These are phyloP conservation scores for Starmerella floris DNA, from an alignment of 805 yeast species.

Conservation along the genomic window DNA sequence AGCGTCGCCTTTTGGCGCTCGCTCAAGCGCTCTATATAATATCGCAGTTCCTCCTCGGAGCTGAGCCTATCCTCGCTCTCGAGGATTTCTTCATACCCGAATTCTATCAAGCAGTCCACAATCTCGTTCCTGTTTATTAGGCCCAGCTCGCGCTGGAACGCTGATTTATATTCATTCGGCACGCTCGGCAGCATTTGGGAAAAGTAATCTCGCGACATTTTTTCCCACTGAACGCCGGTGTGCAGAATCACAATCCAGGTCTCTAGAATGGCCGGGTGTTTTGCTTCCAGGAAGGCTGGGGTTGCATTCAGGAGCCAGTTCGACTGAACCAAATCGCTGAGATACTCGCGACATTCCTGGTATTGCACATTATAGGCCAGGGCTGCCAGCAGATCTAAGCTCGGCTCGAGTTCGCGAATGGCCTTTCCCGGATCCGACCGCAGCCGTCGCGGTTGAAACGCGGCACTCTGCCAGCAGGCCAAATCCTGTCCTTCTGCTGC, in stretches of 20 bases:
- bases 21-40: neutral
- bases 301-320: too few species aligned
- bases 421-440: too few species aligned
- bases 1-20: neutral
- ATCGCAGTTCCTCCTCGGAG: neutral
- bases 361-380: too few species aligned
- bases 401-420: too few species aligned
- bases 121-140: neutral
- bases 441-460: too few species aligned
- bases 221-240: constrained; percentile 1
- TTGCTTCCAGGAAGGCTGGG: too few species aligned
- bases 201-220: neutral
- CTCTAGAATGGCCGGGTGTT: too few species aligned
- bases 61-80: neutral
- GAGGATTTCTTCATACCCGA: constrained; percentile 2
- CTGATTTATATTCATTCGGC: neutral
- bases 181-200: neutral
- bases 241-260: neutral
- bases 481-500: too few species aligned
- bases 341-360: too few species aligned
- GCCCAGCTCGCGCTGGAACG: constrained; percentile 4
- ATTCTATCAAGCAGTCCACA: neutral
- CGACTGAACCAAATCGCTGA: too few species aligned
- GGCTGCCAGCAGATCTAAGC: too few species aligned
- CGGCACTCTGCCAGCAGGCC: too few species aligned